Evolutionary conservation across 805 yeast species (phyloP), one percentile per base, ranked within the genome.

Genomic region (Candida sphagnicola): DNA sequence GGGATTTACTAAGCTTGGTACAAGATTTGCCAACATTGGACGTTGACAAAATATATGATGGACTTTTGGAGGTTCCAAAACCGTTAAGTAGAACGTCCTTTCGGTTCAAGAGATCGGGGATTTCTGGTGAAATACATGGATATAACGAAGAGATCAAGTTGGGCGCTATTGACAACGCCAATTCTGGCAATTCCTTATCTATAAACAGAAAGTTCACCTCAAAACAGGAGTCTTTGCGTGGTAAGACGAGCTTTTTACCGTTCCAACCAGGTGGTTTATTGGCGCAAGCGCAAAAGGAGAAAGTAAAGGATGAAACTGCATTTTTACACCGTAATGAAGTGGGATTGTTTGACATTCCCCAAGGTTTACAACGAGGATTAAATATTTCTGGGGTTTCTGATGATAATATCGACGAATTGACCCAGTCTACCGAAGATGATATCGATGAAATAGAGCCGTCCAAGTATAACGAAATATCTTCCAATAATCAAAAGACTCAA

Each of bases 231-330:
- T 66, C 80, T 2, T 62, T 87, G 2, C 67, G 72, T 34, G 98
- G 98, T 0, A 70, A 78, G 3, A 72, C 95, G 0, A 74, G 79
- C 14, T 85, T 75, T 50, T 62, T 91, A 51, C 99, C 99, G 0
- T 93, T 93, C 55, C 81, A 83, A 41, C 99, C 99, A 0, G 98
- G 99, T 47, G 97, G 98, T 2, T 56, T 71, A 29, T 57, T 51
- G 21, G 51, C 57, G 16, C 51, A 53, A 6, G 43, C 45, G n/a
- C 40, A 43, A 34, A 43, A 40, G 18, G 45, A 41, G 3, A 50
- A 48, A 18, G 47, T 47, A 16, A 52, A 53, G 5, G 74, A 68
- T 37, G 61, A 57, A 3, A 54, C 67, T 0, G 48, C 59, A 28
- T 62, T 65, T 31, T 53, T 85, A 34, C 93, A 84, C 50, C 74